Conservation (phyloP, 257 asterid species). For the Leonotis leonurus region DNA sequence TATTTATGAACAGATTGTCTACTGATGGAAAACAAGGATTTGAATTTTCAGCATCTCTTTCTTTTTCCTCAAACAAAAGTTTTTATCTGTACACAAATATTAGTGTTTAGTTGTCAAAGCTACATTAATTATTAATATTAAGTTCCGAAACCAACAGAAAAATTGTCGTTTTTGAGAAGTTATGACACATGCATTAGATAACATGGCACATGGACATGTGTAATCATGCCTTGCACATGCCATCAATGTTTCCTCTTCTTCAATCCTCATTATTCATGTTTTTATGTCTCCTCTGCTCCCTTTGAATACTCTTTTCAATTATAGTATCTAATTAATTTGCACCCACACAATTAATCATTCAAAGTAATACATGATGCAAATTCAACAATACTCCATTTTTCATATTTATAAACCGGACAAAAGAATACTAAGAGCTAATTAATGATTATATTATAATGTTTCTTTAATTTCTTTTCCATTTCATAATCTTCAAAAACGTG, state of each 20-base stretch:
- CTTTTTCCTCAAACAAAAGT: too few relatives aligned
- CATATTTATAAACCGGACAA: neutral
- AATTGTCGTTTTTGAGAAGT: neutral
- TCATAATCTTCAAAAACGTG: too few relatives aligned
- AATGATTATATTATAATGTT: neutral
- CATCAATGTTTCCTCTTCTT: slow-evolving; percentile 6
- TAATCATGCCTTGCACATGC: slow-evolving; percentile 18
- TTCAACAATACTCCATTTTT: neutral
- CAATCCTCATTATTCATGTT: neutral
- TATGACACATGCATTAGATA: slow-evolving; percentile 7
- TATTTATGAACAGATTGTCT: too few relatives aligned
- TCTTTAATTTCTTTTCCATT: neutral
- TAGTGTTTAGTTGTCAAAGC: too few relatives aligned
- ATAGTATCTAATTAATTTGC: neutral
- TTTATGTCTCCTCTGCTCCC: neutral
- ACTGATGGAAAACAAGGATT: too few relatives aligned
- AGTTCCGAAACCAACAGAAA: neutral
- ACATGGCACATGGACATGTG: slow-evolving; percentile 23
- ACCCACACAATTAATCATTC: slow-evolving; percentile 1
- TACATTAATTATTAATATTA: neutral
- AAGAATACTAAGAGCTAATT: neutral
- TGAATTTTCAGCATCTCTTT: too few relatives aligned
- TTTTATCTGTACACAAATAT: too few relatives aligned
- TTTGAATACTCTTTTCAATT: neutral
- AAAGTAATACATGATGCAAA: neutral